Percentiles rank a stretch among this genome's conserved stretches.
Conservation (phyloP, 2,329 filamentous ascomycete species). For the Leptographium galeiforme region DNA sequence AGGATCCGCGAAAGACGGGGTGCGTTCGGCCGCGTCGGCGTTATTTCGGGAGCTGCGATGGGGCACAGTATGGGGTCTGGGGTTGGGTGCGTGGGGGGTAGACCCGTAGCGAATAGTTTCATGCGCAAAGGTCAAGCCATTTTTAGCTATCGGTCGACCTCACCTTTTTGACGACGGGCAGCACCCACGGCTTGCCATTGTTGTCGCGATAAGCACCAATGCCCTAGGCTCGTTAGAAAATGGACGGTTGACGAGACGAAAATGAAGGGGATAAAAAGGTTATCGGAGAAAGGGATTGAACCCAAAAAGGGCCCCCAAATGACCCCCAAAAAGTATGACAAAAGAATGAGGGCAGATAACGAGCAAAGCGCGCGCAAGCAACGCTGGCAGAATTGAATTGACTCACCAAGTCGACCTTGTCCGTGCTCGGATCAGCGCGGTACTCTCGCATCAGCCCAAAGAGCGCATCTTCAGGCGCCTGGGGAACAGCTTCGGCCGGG, state of each 20-base stretch:
- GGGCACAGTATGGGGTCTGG: conserved; percentile 4
- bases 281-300: no score
- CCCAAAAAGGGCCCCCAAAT: no score
- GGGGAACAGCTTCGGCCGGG: conserved; percentile 62
- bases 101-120: conserved; percentile 8
- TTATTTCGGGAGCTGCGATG: conserved; percentile 5
- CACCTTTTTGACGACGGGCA: conserved; percentile 95
- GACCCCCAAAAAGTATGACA: not conserved
- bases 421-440: conserved; percentile 58
- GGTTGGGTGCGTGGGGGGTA: conserved; percentile 1
- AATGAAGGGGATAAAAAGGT: no score
- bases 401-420: conserved; percentile 85
- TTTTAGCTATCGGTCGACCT: conserved; percentile 13
- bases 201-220: conserved; percentile 93
- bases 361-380: not conserved
- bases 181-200: conserved; percentile 91
- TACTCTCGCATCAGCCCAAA: conserved; percentile 88
- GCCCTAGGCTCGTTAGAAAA: conserved; percentile 26
- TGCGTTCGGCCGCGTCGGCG: conserved; percentile 1
- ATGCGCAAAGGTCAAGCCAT: conserved; percentile 6
- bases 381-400: not conserved
- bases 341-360: not conserved
- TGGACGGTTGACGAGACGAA: not conserved
- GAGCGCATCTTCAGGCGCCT: conserved; percentile 87
- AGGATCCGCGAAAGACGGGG: not conserved